A percentile compares a stretch with the other conserved stretches of the same genome.
Evolutionary conservation across 2,329 filamentous ascomycete species (phyloP).

Genomic region (Pyrenochaeta sp.): DNA sequence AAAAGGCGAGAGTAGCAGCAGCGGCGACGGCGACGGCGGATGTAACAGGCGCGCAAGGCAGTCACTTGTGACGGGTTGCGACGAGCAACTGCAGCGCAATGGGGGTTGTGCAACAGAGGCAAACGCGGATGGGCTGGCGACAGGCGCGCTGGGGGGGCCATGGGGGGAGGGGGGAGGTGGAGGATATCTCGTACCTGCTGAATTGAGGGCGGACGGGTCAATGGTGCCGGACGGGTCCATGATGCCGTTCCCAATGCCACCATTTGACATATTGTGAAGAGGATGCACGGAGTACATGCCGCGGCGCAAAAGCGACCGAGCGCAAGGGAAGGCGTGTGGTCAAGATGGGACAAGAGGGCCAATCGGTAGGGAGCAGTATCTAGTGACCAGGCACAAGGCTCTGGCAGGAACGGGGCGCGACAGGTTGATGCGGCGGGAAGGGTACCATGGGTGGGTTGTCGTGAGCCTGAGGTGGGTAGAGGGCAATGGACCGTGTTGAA

Average conservation of each 20-base stretch:
- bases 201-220: conserved; percentile 51
- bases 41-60: conserved; percentile 40
- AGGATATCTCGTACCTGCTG: conserved; percentile 41
- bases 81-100: conserved; percentile 16
- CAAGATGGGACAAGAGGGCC: conserved; percentile 26
- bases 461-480: neutral
- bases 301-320: conserved; percentile 45
- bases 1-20: too few species aligned
- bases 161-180: neutral
- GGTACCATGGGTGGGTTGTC: conserved; percentile 31
- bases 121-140: neutral
- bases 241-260: conserved; percentile 50
- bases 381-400: conserved; percentile 22
- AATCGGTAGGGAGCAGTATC: conserved; percentile 28
- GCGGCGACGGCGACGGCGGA: conserved; percentile 42
- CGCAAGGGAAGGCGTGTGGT: conserved; percentile 33
- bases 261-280: conserved; percentile 50
- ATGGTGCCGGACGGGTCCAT: conserved; percentile 53
- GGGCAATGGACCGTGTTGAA: neutral
- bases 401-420: conserved; percentile 24
- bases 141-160: conserved; percentile 6
- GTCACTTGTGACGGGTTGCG: conserved; percentile 12
- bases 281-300: conserved; percentile 53
- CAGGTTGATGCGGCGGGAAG: conserved; percentile 10
- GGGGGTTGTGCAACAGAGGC: conserved; percentile 15